Conservation (phyloP, 768 basidiomycete genomes). For the Glaciozyma martinii region DNA sequence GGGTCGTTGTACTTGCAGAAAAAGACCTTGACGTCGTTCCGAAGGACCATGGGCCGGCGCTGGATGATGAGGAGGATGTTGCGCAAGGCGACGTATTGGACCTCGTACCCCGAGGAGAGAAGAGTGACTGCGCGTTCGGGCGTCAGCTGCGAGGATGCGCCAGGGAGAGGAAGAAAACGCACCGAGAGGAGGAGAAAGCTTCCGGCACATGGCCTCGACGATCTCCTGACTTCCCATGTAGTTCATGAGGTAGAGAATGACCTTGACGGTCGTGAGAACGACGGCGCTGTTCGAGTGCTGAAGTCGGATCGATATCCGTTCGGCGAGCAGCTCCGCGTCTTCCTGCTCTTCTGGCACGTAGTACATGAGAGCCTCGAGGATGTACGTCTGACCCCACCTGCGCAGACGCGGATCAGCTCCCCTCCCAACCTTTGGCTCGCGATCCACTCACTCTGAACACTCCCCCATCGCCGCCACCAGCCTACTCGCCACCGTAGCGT, state of each 20-base stretch:
- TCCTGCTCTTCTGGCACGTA: conserved; percentile 80
- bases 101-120: conserved; percentile 92
- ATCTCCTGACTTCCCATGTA: conserved; percentile 86
- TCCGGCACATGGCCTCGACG: conserved; percentile 84
- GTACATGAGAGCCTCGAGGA: conserved; percentile 83
- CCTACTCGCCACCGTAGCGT: conserved; percentile 76
- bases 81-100: conserved; percentile 93
- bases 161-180: conserved; percentile 12
- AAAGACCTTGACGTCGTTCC: conserved; percentile 97
- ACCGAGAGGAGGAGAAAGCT: conserved; percentile 98
- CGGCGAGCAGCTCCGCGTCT: conserved; percentile 92
- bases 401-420: neutral
- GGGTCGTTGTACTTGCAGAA: conserved; percentile 99
- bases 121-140: conserved; percentile 59
- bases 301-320: conserved; percentile 82
- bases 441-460: conserved; percentile 79
- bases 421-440: neutral
- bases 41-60: conserved; percentile 77
- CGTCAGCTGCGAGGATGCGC: neutral
- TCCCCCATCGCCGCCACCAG: conserved; percentile 82
- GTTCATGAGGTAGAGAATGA: conserved; percentile 92
- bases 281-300: conserved; percentile 99
- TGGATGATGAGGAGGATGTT: conserved; percentile 98
- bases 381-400: conserved; percentile 99
- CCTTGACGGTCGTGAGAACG: conserved; percentile 96